Evolutionary conservation across 768 basidiomycete species (phyloP).

Genomic region (Lactarius trivialis): DNA sequence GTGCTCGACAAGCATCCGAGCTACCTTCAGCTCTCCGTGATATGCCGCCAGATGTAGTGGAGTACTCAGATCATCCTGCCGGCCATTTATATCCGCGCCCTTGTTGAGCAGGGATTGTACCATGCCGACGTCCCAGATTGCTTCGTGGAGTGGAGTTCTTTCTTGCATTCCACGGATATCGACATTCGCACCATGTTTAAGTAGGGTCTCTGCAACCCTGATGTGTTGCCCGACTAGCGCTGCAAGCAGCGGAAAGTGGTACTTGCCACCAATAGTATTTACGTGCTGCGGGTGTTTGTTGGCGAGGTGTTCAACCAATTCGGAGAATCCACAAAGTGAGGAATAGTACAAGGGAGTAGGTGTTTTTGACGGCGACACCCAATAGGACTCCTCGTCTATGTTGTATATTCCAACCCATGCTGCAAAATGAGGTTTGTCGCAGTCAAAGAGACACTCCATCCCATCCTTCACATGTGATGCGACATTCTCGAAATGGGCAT

Average conservation of each 20-base stretch:
- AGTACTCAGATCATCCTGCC: not conserved
- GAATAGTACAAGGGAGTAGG: not conserved
- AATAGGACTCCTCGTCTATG: not conserved
- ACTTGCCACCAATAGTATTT: not conserved
- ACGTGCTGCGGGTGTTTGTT: not conserved
- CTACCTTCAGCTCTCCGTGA: not conserved
- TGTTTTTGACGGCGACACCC: not conserved
- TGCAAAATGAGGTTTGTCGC: not conserved
- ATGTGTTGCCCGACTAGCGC: not conserved
- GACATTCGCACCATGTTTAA: not conserved
- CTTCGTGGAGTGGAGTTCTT: not conserved
- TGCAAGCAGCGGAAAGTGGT: not conserved
- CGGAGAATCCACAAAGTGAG: not conserved
- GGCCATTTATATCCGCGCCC: not conserved
- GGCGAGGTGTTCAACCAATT: not conserved
- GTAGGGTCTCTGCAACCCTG: not conserved
- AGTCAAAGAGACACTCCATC: not conserved
- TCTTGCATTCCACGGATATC: not conserved
- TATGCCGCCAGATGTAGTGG: not conserved
- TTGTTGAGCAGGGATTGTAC: not conserved
- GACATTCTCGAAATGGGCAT: not conserved
- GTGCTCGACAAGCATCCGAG: not conserved
- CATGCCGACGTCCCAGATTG: not conserved
- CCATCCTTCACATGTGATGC: not conserved
- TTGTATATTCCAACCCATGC: not conserved